Percentiles rank a stretch among this genome's conserved stretches.
Conservation (phyloP, 1,284 basidiomycete species). For the Peniophora sp. region DNA sequence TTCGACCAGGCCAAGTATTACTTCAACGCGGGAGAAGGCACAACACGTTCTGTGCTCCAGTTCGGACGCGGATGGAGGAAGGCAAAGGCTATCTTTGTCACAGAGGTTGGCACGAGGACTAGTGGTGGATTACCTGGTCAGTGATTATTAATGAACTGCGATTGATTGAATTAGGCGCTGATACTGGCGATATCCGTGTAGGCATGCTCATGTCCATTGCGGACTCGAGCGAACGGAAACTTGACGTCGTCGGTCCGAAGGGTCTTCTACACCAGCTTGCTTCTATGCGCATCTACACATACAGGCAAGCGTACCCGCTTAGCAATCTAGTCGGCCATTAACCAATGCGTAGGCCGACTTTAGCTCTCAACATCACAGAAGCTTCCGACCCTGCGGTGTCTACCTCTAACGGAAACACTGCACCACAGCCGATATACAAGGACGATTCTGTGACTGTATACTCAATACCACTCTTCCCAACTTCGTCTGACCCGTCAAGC, state of each 20-base stretch:
- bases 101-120: slow-evolving; percentile 52
- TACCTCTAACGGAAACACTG: slow-evolving; percentile 12
- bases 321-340: neutral
- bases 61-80: slow-evolving; percentile 56
- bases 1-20: slow-evolving; percentile 79
- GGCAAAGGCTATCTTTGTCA: slow-evolving; percentile 68
- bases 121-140: slow-evolving; percentile 66
- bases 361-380: slow-evolving; percentile 42
- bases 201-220: slow-evolving; percentile 81
- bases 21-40: slow-evolving; percentile 83
- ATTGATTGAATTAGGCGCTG: slow-evolving; percentile 3
- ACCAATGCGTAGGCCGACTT: slow-evolving; percentile 31
- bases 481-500: neutral
- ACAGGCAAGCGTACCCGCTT: slow-evolving; percentile 37
- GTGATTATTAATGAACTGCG: slow-evolving; percentile 16
- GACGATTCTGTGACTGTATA: slow-evolving; percentile 64
- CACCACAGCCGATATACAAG: slow-evolving; percentile 37
- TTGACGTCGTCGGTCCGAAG: slow-evolving; percentile 67
- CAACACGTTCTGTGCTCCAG: slow-evolving; percentile 67
- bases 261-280: slow-evolving; percentile 68
- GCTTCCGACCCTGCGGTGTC: slow-evolving; percentile 21
- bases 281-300: slow-evolving; percentile 57
- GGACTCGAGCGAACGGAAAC: slow-evolving; percentile 51
- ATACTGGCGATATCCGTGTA: too few species aligned
- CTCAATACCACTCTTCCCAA: slow-evolving; percentile 26